Base-by-base conservation (phyloP, 108 stramenopile species). In the Epithemia pelagica region DNA sequence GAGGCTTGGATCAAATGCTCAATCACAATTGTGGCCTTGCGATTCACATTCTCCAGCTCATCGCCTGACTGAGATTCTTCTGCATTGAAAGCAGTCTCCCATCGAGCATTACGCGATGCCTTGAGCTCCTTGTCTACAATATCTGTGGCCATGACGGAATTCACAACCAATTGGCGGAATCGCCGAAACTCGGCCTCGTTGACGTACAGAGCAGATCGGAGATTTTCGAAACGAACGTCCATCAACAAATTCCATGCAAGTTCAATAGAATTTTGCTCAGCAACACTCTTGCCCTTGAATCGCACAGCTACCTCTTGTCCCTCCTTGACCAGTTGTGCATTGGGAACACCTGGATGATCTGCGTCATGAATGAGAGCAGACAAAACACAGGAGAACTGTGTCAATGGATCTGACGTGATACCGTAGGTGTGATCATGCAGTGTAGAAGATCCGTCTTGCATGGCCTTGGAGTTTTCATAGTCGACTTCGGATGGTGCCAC, bases 331-430 rank as follows among this genome's bases (percentile, higher is more conserved):
- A 80, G 53, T 33, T 68, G 66, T 21, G 73, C 67, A 37, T 80
- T 80, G 52, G 76, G 76, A 29, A 80, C 70, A 20, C 79, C 79
- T 51, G 71, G 71, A 32, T 82, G 81, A 52, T 82, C 81, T 32
- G 78, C 75, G 57, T 82, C 81, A 54, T 82, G 81, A 28, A 82
- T 82, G 30, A 78, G 53, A 32, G 75, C 78, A 32, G 72, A 75
- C 37, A 77, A 78, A 21, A 74, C 78, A 28, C 78, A 78, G 20
- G 70, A 54, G 61, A 82, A 82, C 58, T 76, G 75, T 23, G 67
- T 69, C 56, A 77, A 64, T 1, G 60, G 67, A 68, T 70, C 71
- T 7, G 77, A 73, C 37, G 74, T 57, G 25, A 76, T 67, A 23
- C 66, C 66, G 27, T 59, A 59, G 3, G 58, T 67, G 19, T 32